Evolutionary conservation across 2,329 filamentous ascomycete genomes (phyloP).

Genomic region (Sporothrix euskadiensis): DNA sequence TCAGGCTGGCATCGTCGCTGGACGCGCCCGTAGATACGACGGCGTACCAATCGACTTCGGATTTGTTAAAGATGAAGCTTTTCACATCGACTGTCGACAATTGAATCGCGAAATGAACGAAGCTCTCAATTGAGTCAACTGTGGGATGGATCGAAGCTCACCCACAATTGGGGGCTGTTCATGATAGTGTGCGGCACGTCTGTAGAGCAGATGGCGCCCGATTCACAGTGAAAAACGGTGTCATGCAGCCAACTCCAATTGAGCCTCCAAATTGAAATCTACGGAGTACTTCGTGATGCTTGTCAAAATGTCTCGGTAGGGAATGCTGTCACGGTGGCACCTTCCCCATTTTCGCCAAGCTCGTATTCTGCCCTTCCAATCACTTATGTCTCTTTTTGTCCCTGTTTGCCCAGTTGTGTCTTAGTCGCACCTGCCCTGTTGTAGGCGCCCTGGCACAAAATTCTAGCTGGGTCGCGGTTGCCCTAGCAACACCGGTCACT

Average conservation of each 20-base stretch:
- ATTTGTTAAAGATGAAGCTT: background rate
- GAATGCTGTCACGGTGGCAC: constrained; percentile 19
- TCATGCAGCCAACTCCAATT: background rate
- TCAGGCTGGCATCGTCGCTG: background rate
- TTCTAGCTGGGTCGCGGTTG: constrained; percentile 10
- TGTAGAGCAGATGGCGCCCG: background rate
- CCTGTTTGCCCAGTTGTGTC: background rate
- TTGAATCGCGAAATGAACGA: background rate
- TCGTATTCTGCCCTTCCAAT: background rate
- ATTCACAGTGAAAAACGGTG: background rate
- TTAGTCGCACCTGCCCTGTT: constrained; percentile 19
- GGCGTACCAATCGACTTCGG: background rate
- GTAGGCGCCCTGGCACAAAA: background rate
- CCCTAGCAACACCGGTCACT: constrained; percentile 20
- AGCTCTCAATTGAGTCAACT: background rate
- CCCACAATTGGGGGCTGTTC: background rate
- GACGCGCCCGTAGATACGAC: background rate
- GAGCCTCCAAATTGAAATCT: background rate
- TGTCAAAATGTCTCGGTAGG: constrained; percentile 12
- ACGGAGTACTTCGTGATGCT: background rate
- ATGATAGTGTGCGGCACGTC: background rate
- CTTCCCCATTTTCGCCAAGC: background rate
- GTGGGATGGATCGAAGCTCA: background rate
- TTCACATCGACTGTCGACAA: background rate
- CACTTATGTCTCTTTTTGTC: background rate